These are phyloP conservation scores for Arabidopsis thaliana DNA, from an alignment of 345 rosid species.

Conservation along the genomic window DNA sequence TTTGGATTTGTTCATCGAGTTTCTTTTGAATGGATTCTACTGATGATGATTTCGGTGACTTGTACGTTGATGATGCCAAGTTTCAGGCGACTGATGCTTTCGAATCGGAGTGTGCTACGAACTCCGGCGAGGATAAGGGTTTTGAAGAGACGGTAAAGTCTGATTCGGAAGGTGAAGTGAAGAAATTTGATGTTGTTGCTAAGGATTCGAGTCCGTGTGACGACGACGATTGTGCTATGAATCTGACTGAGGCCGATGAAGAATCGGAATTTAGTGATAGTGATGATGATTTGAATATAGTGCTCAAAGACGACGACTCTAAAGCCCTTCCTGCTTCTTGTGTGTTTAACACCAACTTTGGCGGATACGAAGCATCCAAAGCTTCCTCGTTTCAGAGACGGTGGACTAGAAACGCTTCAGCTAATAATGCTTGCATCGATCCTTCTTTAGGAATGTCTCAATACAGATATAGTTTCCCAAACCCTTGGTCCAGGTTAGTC, in stretches of 20 bases:
- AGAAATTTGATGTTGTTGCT: constrained; percentile 7
- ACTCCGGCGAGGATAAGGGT: background rate
- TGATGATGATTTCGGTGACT: constrained; percentile 67
- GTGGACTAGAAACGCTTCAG: constrained; percentile 30
- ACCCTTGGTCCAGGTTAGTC: constrained; percentile 70
- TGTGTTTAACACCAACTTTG: constrained; percentile 15
- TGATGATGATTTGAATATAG: constrained; percentile 72
- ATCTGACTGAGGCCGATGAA: constrained; percentile 10
- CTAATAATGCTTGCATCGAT: constrained; percentile 12
- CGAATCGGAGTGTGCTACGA: constrained; percentile 31
- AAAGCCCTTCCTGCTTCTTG: constrained; percentile 22
- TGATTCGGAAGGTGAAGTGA: constrained; percentile 11
- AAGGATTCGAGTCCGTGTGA: constrained; percentile 32
- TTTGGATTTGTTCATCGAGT: background rate
- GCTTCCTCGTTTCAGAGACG: constrained; percentile 18
- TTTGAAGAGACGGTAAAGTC: constrained; percentile 3
- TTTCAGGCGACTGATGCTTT: constrained; percentile 45
- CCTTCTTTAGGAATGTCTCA: constrained; percentile 39
- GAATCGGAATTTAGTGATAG: constrained; percentile 56
- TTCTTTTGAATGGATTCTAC: constrained; percentile 47
- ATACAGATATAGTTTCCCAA: constrained; percentile 51
- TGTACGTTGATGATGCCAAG: constrained; percentile 58
- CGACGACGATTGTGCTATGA: constrained; percentile 18
- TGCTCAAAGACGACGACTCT: constrained; percentile 65
- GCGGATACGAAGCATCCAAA: constrained; percentile 23